Percentiles rank a stretch among this genome's conserved stretches.
These are phyloP conservation scores for Coffea canephora DNA, from an alignment of 257 asterid genomes.

Conservation along the genomic window DNA sequence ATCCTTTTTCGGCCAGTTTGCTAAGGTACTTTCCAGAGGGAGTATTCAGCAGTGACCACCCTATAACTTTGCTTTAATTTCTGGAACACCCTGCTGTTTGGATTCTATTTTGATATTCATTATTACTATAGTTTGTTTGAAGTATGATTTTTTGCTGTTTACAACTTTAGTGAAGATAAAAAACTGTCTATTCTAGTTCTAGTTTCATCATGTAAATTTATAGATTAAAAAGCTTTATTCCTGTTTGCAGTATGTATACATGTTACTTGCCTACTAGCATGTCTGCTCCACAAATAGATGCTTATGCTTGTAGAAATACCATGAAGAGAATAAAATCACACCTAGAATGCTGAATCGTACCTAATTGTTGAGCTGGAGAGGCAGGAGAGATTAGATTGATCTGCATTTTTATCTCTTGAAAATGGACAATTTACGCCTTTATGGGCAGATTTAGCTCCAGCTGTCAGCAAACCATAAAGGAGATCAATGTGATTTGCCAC, in stretches of 20 bases:
- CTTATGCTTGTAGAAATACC: neutral
- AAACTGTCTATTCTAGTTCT: neutral
- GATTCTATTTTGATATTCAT: neutral
- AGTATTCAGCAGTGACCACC: neutral
- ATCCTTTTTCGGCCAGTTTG: slow-evolving; percentile 62
- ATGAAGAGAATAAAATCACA: neutral
- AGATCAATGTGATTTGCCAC: neutral
- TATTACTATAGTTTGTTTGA: neutral
- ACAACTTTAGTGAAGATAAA: neutral
- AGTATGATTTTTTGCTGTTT: neutral
- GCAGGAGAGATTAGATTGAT: neutral
- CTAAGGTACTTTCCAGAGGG: slow-evolving; percentile 43
- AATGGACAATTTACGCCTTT: neutral
- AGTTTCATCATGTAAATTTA: neutral
- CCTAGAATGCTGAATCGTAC: neutral
- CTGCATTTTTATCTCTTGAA: neutral
- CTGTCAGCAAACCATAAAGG: neutral
- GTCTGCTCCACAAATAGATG: neutral
- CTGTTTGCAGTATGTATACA: neutral
- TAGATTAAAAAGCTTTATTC: neutral
- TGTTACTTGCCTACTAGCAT: neutral
- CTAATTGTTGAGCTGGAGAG: neutral
- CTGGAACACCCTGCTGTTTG: neutral
- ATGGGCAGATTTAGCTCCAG: neutral
- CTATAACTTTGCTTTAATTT: neutral